Conservation (phyloP, 805 yeast genomes). For the Debaryomyces prosopidis region DNA sequence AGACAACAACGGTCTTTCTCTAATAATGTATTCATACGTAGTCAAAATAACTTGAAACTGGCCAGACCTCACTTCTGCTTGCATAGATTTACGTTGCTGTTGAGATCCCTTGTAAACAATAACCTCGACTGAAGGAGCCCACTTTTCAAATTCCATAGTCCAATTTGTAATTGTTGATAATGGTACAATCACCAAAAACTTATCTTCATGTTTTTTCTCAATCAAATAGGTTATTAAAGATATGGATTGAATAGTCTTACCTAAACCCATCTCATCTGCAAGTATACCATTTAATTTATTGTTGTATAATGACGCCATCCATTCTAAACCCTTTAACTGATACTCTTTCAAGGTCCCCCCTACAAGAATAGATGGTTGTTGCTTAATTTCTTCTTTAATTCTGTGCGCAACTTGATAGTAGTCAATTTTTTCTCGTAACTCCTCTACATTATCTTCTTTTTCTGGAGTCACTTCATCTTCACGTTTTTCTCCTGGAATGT, state of each 20-base stretch:
- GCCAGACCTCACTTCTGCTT: slow-evolving; percentile 62
- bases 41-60: slow-evolving; percentile 77
- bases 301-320: slow-evolving; percentile 67
- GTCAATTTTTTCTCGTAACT: slow-evolving; percentile 65
- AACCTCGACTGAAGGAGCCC: slow-evolving; percentile 80
- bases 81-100: slow-evolving; percentile 64
- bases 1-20: slow-evolving; percentile 69
- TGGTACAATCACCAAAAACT: slow-evolving; percentile 80
- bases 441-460: slow-evolving; percentile 45
- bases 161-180: slow-evolving; percentile 82
- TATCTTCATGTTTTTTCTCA: slow-evolving; percentile 67
- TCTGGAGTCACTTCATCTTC: slow-evolving; percentile 25
- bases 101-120: slow-evolving; percentile 80
- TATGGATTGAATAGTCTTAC: slow-evolving; percentile 74
- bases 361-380: slow-evolving; percentile 67
- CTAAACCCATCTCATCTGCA: slow-evolving; percentile 71
- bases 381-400: slow-evolving; percentile 62
- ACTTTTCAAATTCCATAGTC: slow-evolving; percentile 82
- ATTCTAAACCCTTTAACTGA: slow-evolving; percentile 62
- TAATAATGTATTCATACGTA: slow-evolving; percentile 78
- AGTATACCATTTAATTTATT: slow-evolving; percentile 63
- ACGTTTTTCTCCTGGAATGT: slow-evolving; percentile 20
- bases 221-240: slow-evolving; percentile 70
- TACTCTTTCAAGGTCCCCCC: slow-evolving; percentile 83
- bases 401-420: slow-evolving; percentile 83